Conservation (phyloP, 2,329 filamentous ascomycete genomes). For the Beauveria rudraprayagi region DNA sequence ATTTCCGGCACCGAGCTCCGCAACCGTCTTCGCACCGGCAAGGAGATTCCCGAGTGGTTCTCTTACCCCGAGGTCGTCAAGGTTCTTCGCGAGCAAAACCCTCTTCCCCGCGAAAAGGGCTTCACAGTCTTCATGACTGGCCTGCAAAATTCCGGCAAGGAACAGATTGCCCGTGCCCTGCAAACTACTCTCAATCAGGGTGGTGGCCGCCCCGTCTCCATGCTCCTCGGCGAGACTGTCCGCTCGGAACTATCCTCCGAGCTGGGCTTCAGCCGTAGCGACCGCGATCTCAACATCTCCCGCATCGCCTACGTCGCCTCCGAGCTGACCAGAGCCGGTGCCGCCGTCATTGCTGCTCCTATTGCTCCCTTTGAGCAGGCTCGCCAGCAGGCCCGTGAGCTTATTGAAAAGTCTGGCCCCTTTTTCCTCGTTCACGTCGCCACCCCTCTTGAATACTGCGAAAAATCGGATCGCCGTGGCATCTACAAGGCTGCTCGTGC, state of each 20-base stretch:
- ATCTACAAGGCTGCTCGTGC: slow-evolving; percentile 77
- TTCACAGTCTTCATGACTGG: slow-evolving; percentile 98
- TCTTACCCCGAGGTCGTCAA: slow-evolving; percentile 98
- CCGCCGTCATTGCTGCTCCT: slow-evolving; percentile 91
- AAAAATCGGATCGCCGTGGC: slow-evolving; percentile 90
- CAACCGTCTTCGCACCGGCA: slow-evolving; percentile 79
- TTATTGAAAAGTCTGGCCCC: slow-evolving; percentile 78
- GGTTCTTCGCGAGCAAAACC: slow-evolving; percentile 94
- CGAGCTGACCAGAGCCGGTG: slow-evolving; percentile 85
- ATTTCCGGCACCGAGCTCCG: slow-evolving; percentile 89
- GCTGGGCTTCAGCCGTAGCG: slow-evolving; percentile 87
- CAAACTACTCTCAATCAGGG: slow-evolving; percentile 98
- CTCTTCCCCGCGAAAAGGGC: slow-evolving; percentile 80
- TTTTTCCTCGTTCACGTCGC: slow-evolving; percentile 96
- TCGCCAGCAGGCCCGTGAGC: slow-evolving; percentile 69
- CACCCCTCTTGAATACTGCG: slow-evolving; percentile 83
- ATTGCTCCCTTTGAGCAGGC: slow-evolving; percentile 87
- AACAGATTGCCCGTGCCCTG: slow-evolving; percentile 88
- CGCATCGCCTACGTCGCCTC: slow-evolving; percentile 95
- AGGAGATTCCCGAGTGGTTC: slow-evolving; percentile 98
- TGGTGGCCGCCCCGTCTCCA: slow-evolving; percentile 86
- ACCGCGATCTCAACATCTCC: slow-evolving; percentile 89
- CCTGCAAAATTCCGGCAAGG: slow-evolving; percentile 94
- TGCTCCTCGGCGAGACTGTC: slow-evolving; percentile 92
- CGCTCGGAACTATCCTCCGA: slow-evolving; percentile 88